phyloP scores from a whole-genome alignment of 2,329 filamentous ascomycete genomes.

The Phyllosticta paracitricarpa region DNA sequence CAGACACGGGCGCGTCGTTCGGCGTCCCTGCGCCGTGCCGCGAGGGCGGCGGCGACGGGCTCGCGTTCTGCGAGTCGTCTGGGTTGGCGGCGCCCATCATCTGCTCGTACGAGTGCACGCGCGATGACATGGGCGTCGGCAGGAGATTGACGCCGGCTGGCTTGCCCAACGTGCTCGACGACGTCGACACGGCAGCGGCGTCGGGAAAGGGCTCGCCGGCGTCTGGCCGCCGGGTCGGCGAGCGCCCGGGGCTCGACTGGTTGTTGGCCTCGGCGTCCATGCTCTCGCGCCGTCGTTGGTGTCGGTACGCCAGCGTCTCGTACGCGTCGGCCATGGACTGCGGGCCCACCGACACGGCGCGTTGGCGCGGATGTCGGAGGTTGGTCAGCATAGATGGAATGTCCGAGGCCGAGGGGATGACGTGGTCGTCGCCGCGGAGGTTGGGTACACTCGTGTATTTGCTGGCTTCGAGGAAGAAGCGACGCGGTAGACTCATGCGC shows the following conservation, averaged over 20 bases:
- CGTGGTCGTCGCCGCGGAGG: conserved; percentile 68
- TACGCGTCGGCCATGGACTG: conserved; percentile 95
- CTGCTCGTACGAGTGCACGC: conserved; percentile 56
- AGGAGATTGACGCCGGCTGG: conserved; percentile 34
- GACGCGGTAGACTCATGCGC: conserved; percentile 70
- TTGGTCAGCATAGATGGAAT: conserved; percentile 72
- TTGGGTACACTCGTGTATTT: conserved; percentile 79
- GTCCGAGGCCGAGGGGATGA: conserved; percentile 82
- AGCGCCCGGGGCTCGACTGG: conserved; percentile 10
- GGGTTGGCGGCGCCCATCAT: conserved; percentile 51
- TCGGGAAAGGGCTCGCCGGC: conserved; percentile 11
- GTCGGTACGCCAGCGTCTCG: conserved; percentile 85
- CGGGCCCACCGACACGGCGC: conserved; percentile 81
- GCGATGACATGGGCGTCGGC: conserved; percentile 35
- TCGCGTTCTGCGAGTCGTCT: not conserved
- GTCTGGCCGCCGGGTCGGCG: not conserved
- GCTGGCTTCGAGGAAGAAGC: conserved; percentile 77
- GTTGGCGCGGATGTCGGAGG: conserved; percentile 69
- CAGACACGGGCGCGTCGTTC: not conserved
- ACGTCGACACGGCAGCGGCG: conserved; percentile 16
- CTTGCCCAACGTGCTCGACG: conserved; percentile 20
- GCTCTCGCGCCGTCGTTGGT: conserved; percentile 55
- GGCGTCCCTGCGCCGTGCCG: conserved; percentile 18
- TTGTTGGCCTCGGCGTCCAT: conserved; percentile 23
- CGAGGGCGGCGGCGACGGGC: conserved; percentile 19